Conservation (phyloP, 768 basidiomycete genomes). For the Agaricus subrufescens region DNA sequence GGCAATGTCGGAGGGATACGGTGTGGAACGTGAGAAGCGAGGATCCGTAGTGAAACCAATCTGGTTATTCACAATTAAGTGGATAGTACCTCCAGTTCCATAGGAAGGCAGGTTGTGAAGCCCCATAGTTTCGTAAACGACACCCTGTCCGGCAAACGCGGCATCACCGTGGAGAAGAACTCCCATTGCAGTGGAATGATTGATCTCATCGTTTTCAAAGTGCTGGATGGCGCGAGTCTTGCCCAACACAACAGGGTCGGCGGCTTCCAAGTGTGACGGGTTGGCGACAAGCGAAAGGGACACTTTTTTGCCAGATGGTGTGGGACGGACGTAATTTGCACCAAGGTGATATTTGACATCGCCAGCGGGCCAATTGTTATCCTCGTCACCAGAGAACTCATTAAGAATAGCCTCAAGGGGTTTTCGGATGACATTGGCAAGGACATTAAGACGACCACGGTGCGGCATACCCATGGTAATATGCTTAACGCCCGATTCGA, state of each 20-base stretch:
- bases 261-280: slow-evolving; percentile 96
- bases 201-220: slow-evolving; percentile 80
- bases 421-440: slow-evolving; percentile 98
- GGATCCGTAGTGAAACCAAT: slow-evolving; percentile 99
- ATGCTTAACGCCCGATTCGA: slow-evolving; percentile 92
- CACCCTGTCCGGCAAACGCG: slow-evolving; percentile 96
- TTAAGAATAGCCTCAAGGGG: slow-evolving; percentile 97
- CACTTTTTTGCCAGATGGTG: slow-evolving; percentile 97
- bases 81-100: slow-evolving; percentile 96
- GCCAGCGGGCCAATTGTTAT: slow-evolving; percentile 80
- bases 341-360: slow-evolving; percentile 99
- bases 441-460: slow-evolving; percentile 95
- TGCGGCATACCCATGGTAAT: slow-evolving; percentile 99
- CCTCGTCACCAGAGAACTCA: slow-evolving; percentile 81
- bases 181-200: slow-evolving; percentile 86
- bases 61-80: slow-evolving; percentile 98
- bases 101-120: slow-evolving; percentile 94
- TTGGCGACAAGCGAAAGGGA: slow-evolving; percentile 97
- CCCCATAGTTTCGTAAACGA: slow-evolving; percentile 99
- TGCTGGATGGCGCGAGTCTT: slow-evolving; percentile 98
- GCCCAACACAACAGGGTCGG: slow-evolving; percentile 96
- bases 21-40: slow-evolving; percentile 93
- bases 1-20: slow-evolving; percentile 97
- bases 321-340: slow-evolving; percentile 97
- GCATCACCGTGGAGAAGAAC: slow-evolving; percentile 97